Conservation (phyloP, 2,329 filamentous ascomycete species). For the Cercospora citrullina region DNA sequence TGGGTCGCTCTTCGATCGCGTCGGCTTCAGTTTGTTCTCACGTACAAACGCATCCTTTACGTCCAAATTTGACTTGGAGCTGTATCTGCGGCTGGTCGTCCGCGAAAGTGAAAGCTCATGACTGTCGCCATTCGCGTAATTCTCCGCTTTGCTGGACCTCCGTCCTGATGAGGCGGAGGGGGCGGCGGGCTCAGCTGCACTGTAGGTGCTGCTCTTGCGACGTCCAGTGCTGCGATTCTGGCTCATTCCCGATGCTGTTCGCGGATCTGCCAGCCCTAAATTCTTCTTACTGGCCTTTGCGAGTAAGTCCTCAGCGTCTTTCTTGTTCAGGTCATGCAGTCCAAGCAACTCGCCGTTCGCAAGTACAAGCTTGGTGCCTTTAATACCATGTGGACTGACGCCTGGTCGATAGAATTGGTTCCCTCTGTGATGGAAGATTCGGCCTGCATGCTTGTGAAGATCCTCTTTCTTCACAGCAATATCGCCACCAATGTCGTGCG, state of each 20-base stretch:
- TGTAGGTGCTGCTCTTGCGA: conserved; percentile 21
- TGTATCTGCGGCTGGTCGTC: conserved; percentile 20
- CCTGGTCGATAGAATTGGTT: conserved; percentile 37
- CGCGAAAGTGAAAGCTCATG: conserved; percentile 23
- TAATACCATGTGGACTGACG: conserved; percentile 27
- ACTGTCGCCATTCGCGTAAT: conserved; percentile 21
- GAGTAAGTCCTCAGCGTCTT: conserved; percentile 8
- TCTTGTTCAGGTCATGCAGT: conserved; percentile 7
- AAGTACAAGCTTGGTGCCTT: conserved; percentile 25
- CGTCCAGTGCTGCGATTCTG: conserved; percentile 6
- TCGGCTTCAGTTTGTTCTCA: conserved; percentile 15
- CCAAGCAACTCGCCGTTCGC: conserved; percentile 17
- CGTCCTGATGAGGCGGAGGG: conserved; percentile 25
- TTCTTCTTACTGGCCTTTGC: conserved; percentile 9
- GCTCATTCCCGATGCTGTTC: neutral
- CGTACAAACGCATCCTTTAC: conserved; percentile 3
- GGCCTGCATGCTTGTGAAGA: conserved; percentile 27
- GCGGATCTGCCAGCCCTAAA: conserved; percentile 6
- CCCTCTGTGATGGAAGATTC: conserved; percentile 36
- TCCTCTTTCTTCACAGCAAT: conserved; percentile 26
- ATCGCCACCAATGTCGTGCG: conserved; percentile 17
- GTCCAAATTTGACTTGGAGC: conserved; percentile 18
- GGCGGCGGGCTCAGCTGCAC: conserved; percentile 13
- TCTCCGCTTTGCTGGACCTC: conserved; percentile 26
- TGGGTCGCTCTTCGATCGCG: conserved; percentile 18